Evolutionary conservation across 192 early-diverging fungal genomes (phyloP).

Genomic region (Entomortierella parvispora): DNA sequence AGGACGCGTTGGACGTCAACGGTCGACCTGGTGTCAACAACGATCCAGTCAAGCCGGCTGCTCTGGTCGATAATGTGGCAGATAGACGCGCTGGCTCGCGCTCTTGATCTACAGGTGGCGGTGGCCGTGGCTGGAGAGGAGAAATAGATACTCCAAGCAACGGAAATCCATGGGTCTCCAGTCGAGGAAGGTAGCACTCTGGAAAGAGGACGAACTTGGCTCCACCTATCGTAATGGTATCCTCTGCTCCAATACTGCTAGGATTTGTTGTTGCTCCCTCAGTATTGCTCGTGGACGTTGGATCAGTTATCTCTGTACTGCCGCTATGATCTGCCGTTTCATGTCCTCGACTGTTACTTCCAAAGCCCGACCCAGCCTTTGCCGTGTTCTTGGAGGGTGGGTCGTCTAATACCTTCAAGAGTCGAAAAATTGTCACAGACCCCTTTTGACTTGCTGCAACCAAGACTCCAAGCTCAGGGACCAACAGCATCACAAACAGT

Average conservation of each 20-base stretch:
- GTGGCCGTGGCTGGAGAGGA: conserved; percentile 1
- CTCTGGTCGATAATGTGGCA: conserved; percentile 1
- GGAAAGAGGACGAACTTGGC: conserved; percentile 37
- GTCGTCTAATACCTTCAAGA: conserved; percentile 27
- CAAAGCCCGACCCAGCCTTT: background rate
- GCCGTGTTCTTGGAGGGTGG: background rate
- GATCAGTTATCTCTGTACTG: background rate
- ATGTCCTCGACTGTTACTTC: background rate
- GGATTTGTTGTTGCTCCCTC: background rate
- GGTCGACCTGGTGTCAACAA: too few species aligned
- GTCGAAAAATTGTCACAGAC: conserved; percentile 30
- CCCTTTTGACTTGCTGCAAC: conserved; percentile 52
- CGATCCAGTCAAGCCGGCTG: too few species aligned
- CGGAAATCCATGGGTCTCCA: conserved; percentile 17
- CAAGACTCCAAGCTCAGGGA: conserved; percentile 34
- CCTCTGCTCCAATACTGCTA: background rate
- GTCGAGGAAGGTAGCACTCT: conserved; percentile 43
- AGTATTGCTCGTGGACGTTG: background rate
- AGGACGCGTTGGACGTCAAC: background rate
- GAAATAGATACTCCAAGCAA: conserved; percentile 30
- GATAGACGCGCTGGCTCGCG: background rate
- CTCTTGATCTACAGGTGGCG: background rate
- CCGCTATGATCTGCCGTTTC: too few species aligned
- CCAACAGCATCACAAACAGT: conserved; percentile 36
- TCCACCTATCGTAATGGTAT: background rate